Conservation (phyloP, 2,329 filamentous ascomycete species). For the Calycina herbarum region DNA sequence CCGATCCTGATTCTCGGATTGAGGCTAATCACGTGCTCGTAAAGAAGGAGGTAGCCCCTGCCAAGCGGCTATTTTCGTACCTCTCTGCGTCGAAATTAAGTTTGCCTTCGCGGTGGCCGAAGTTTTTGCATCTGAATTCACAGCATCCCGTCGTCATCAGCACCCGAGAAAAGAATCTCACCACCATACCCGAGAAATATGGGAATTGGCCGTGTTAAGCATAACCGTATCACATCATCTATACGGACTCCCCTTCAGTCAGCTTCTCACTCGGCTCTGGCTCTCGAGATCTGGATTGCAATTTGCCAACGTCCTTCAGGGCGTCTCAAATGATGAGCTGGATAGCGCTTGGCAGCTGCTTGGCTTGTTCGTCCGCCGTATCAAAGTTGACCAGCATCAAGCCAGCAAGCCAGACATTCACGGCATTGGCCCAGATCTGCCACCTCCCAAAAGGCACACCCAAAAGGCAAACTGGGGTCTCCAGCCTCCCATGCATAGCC, state of each 20-base stretch:
- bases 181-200: background rate
- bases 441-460: too few species aligned
- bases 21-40: background rate
- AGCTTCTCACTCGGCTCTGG: background rate
- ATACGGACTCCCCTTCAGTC: background rate
- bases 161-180: background rate
- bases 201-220: background rate
- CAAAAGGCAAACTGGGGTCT: background rate
- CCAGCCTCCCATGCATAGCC: background rate
- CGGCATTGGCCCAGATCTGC: background rate
- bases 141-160: background rate
- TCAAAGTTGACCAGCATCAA: background rate
- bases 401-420: background rate
- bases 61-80: background rate
- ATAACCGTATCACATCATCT: too few species aligned
- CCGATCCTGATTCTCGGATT: background rate
- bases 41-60: background rate
- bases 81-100: background rate
- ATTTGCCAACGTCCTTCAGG: background rate
- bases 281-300: background rate
- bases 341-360: background rate
- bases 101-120: background rate
- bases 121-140: background rate
- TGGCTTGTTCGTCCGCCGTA: slow-evolving; percentile 14
- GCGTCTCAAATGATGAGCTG: background rate